Conservation (phyloP, 164 flowering plant species). For the Berberis thunbergii region DNA sequence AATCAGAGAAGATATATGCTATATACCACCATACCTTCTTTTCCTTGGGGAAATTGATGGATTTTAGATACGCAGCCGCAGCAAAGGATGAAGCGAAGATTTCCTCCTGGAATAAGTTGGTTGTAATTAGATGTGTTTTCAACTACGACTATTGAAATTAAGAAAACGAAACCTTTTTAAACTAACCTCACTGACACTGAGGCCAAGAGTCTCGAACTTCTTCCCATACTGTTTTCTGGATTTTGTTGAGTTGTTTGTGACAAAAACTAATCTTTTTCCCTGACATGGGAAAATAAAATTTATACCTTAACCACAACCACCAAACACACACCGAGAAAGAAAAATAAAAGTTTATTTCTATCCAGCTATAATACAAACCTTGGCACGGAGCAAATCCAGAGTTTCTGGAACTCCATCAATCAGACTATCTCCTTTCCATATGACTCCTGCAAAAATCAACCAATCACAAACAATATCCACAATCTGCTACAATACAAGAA, state of each 20-base stretch:
- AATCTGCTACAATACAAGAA: too few relatives aligned
- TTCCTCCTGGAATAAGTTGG: constrained; percentile 60
- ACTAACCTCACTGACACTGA: constrained; percentile 77
- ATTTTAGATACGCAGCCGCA: constrained; percentile 89
- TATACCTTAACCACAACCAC: not conserved
- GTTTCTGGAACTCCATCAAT: constrained; percentile 95
- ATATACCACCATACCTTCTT: constrained; percentile 54
- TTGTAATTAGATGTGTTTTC: constrained; percentile 2
- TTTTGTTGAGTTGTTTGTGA: constrained; percentile 97
- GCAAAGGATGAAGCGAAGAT: constrained; percentile 99
- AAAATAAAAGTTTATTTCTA: too few relatives aligned
- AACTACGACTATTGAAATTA: not conserved
- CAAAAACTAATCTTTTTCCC: constrained; percentile 96
- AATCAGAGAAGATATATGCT: too few relatives aligned
- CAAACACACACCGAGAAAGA: not conserved
- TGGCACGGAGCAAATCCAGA: constrained; percentile 83
- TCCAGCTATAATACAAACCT: constrained; percentile 35
- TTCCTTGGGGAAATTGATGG: constrained; percentile 88
- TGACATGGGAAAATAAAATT: constrained; percentile 19
- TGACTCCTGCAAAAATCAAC: constrained; percentile 56
- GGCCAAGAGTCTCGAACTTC: constrained; percentile 94
- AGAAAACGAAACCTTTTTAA: not conserved
- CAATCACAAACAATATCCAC: not conserved
- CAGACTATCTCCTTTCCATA: constrained; percentile 96
- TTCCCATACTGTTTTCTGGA: constrained; percentile 97